Base-by-base conservation (phyloP, 2,329 filamentous ascomycete genomes). In the Madurella fahalii region DNA sequence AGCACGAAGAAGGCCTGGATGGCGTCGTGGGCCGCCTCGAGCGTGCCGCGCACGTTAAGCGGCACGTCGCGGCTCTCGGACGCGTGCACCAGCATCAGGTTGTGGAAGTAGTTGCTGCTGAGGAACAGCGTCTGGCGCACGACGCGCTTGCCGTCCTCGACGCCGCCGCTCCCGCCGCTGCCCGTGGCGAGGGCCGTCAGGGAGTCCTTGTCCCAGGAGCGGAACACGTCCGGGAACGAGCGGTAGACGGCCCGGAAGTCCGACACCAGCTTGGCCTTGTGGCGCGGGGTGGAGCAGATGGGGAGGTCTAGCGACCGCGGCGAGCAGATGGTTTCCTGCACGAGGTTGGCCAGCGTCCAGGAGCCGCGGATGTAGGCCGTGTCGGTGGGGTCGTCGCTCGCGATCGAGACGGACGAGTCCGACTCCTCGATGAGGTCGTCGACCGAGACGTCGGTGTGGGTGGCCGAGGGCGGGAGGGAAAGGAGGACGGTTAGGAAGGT, bases 71-170 rank as follows among this genome's bases (percentile, higher is more conserved):
- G 69, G 59, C 85, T 85, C 64, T 88, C 85, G 13, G 84, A 86
- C 0, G 85, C 84, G 63, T 91, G 85, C 17, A 92, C 80, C 9
- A 91, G 74, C 87, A 91, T 91, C 20, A 92, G 76, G 67, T 89
- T 90, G 67, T 93, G 89, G 69, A 85, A 89, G 71, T 90, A 92
- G 65, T 91, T 92, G 68, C 83, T 88, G n/a, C 85, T 87, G 31
- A 92, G 73, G 65, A 90, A 92, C 5, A 93, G 72, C 16, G 87
- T 90, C 69, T 93, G 89, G 1, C 87, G 77, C 15, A 89, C 82
- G 1, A 84, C 78, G 7, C 89, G 80, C 57, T 85, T 84, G 64
- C 34, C 34, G 4, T 15, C 34, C 34, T 2, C 34, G 34, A 4
- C 34, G 11, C 4, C 13, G 34, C 2, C 34, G 11, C 34, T 11